These are phyloP conservation scores for Venturia pyrina DNA, from an alignment of 2,329 filamentous ascomycete genomes.

Conservation along the genomic window DNA sequence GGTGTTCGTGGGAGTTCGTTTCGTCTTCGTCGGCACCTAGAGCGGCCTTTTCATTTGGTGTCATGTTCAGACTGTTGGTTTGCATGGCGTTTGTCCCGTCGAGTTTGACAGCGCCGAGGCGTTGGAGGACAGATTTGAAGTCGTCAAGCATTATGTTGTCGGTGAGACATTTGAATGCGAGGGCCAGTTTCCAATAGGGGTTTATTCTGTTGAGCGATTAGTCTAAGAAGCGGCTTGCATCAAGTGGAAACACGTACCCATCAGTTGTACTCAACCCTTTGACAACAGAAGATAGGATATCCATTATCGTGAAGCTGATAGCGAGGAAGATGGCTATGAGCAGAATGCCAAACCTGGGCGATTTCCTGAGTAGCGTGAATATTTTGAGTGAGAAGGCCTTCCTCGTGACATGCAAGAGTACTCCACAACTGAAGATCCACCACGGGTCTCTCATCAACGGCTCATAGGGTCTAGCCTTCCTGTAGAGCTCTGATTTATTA, in stretches of 20 bases:
- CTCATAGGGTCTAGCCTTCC: slow-evolving; percentile 47
- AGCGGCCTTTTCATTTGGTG: slow-evolving; percentile 1
- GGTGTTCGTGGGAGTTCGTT: background rate
- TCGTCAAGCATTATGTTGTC: slow-evolving; percentile 58
- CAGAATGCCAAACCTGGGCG: slow-evolving; percentile 55
- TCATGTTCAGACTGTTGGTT: slow-evolving; percentile 7
- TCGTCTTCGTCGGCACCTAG: slow-evolving; percentile 7
- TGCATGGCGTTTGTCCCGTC: slow-evolving; percentile 9
- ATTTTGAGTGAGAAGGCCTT: slow-evolving; percentile 49
- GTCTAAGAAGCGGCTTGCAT: background rate
- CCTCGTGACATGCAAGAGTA: slow-evolving; percentile 53
- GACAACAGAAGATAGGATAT: slow-evolving; percentile 50
- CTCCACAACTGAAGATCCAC: slow-evolving; percentile 55
- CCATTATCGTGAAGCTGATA: slow-evolving; percentile 50
- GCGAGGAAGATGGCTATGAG: slow-evolving; percentile 50
- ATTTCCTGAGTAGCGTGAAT: slow-evolving; percentile 47
- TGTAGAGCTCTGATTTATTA: slow-evolving; percentile 42
- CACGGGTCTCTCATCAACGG: slow-evolving; percentile 48
- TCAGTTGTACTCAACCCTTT: slow-evolving; percentile 26
- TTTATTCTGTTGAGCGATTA: slow-evolving; percentile 33
- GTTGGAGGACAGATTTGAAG: slow-evolving; percentile 50
- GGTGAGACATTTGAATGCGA: slow-evolving; percentile 58
- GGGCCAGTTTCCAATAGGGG: slow-evolving; percentile 55
- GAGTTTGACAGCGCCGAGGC: slow-evolving; percentile 26
- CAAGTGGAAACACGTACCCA: slow-evolving; percentile 22